phyloP scores from a whole-genome alignment of 768 basidiomycete genomes.

The Rhizopogon vesiculosus region DNA sequence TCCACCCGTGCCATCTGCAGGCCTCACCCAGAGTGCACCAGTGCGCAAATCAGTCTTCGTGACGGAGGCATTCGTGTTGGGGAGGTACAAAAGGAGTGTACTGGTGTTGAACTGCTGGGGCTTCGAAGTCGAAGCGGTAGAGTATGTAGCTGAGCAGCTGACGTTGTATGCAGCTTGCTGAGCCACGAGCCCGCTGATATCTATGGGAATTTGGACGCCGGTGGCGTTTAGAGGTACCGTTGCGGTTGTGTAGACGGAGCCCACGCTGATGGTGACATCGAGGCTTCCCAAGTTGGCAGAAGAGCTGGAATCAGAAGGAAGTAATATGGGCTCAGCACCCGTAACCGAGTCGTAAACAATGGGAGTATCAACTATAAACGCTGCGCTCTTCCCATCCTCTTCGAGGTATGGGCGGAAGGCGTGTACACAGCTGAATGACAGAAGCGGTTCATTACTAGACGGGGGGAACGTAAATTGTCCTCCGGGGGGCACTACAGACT shows the following conservation, averaged over 20 bases:
- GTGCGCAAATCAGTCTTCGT: constrained; percentile 46
- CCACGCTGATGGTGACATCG: constrained; percentile 28
- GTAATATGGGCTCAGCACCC: constrained; percentile 28
- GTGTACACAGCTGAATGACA: constrained; percentile 44
- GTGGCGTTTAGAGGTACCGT: constrained; percentile 34
- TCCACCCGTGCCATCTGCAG: constrained; percentile 16
- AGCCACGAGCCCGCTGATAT: constrained; percentile 24
- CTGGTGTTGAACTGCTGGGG: constrained; percentile 25
- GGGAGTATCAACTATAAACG: constrained; percentile 34
- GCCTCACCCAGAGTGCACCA: constrained; percentile 38
- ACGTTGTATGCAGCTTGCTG: constrained; percentile 27
- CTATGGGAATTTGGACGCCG: constrained; percentile 29
- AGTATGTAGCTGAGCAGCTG: constrained; percentile 29
- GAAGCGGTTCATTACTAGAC: constrained; percentile 30
- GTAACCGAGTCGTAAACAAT: constrained; percentile 31
- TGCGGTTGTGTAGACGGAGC: constrained; percentile 16
- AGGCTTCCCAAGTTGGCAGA: constrained; percentile 8
- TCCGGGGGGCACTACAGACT: constrained; percentile 39
- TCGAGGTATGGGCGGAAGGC: constrained; percentile 43
- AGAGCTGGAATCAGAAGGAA: constrained; percentile 3
- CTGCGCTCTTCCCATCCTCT: constrained; percentile 25
- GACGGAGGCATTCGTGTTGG: constrained; percentile 30
- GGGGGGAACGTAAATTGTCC: constrained; percentile 38
- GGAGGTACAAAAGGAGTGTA: constrained; percentile 37
- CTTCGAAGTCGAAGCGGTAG: constrained; percentile 2